Evolutionary conservation across 2,329 filamentous ascomycete genomes (phyloP), one percentile per base, ranked within the genome.

Genomic region (Pezicula rhizophila): DNA sequence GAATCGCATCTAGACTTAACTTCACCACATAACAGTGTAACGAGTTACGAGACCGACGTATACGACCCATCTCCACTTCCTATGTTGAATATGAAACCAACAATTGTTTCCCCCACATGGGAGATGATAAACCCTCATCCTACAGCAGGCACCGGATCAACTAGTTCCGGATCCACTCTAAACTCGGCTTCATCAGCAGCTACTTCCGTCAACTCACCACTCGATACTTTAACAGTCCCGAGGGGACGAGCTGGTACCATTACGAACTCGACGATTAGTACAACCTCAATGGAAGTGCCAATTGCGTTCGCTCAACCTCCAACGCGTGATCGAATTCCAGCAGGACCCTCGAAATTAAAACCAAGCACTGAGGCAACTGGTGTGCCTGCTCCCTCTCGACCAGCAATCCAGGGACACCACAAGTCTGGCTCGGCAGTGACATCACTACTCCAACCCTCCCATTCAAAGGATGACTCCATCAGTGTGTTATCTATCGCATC

Each of bases 401-500:
- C 11, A 45, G 11, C 7, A 25, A 15, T 15, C 18, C n/a, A 38
- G 11, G 35, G 14, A 28, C 38, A 23, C 23, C 37, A 25, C 10
- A 34, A 41, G 15, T 38, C 39, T n/a, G 46, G 45, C 38, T 41
- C 33, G 31, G 45, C 42, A 48, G 52, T 38, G 45, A 42, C 44
- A 37, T 35, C 23, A 8, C 35, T 23, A 11, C 38, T 17, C 20
- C 44, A 42, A 37, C 28, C 7, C 8, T 33, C 18, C 28, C 20
- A 17, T 28, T 26, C 40, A 35, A 42, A n/a, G 12, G 8, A 44
- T 33, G n/a, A 44, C 11, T 14, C 42, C 26, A 15, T n/a, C 28
- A 31, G 15, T 33, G 12, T 11, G 10, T 17, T 31, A 25, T 31
- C 42, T 18, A n/a, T 44, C 25, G n/a, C 20, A 4, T 33, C 42